Percentiles rank a stretch among this genome's conserved stretches.
phyloP scores from a whole-genome alignment of 2,329 filamentous ascomycete genomes.

The Gyromitra esculenta region DNA sequence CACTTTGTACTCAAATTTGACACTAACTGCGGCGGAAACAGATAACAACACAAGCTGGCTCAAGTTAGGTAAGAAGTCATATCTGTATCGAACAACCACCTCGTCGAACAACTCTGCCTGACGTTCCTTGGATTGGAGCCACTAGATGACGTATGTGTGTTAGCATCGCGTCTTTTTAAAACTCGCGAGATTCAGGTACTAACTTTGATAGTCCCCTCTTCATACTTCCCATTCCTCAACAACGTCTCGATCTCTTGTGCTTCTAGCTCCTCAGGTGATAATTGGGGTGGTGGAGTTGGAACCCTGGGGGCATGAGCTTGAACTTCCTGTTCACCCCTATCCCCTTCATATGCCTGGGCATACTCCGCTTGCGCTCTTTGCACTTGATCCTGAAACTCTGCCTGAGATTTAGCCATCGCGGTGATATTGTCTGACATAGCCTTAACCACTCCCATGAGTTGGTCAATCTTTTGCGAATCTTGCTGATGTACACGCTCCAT shows the following conservation, averaged over 20 bases:
- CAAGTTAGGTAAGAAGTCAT: slow-evolving; percentile 67
- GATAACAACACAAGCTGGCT: slow-evolving; percentile 72
- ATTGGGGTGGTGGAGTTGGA: slow-evolving; percentile 61
- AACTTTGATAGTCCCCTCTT: slow-evolving; percentile 64
- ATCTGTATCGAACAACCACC: slow-evolving; percentile 66
- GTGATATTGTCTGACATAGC: slow-evolving; percentile 64
- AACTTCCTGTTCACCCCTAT: slow-evolving; percentile 60
- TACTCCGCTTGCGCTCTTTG: slow-evolving; percentile 74
- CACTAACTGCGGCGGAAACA: slow-evolving; percentile 71
- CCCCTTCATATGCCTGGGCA: slow-evolving; percentile 68
- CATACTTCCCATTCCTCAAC: slow-evolving; percentile 70
- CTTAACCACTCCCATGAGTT: slow-evolving; percentile 54
- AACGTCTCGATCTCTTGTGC: slow-evolving; percentile 70
- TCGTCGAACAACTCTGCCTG: slow-evolving; percentile 72
- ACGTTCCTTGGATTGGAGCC: slow-evolving; percentile 70
- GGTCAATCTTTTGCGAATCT: slow-evolving; percentile 55
- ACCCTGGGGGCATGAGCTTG: slow-evolving; percentile 57
- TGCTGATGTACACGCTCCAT: slow-evolving; percentile 52
- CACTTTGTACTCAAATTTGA: slow-evolving; percentile 64
- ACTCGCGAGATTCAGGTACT: slow-evolving; percentile 11
- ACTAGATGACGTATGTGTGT: slow-evolving; percentile 65
- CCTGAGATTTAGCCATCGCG: slow-evolving; percentile 58
- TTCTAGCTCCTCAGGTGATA: slow-evolving; percentile 63
- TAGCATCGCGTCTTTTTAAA: slow-evolving; percentile 60
- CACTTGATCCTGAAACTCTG: slow-evolving; percentile 56